Base-by-base conservation (phyloP, 371 early-diverging fungal genomes). In the Nosema muscidifuracis region DNA sequence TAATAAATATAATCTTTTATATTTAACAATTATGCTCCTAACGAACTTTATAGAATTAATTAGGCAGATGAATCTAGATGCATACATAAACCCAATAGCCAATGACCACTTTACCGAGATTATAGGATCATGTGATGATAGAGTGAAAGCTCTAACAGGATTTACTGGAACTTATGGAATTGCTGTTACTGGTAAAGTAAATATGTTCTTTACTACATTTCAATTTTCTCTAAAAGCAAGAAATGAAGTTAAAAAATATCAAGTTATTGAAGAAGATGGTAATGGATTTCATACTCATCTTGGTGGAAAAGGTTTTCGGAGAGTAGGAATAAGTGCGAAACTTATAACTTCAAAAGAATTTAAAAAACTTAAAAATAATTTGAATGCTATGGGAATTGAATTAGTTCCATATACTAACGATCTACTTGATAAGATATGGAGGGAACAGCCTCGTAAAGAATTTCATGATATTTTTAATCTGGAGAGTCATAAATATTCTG, bases 161-260 rank as follows among this genome's bases (percentile, higher is more conserved):
- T 98, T 96, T 79, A 91, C 90, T 65, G 99, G 97, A 13, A 93
- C 94, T 13, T 94, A 95, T 38, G 95, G 91, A 82, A 85, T 86
- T 62, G 90, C 90, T 6, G 85, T 93, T 38, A 87, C 91, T 22
- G 86, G 89, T 9, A 51, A 74, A 20, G 68, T 84, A 28, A 90
- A 90, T 24, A 87, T 88, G 10, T 84, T 95, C 57, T 94, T 92
- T 84, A 97, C 98, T 13, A 97, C 97, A 80, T 93, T 94, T 1
- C 86, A 97, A 58, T 98, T 97, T 86, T 95, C 91, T 83, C 81
- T 95, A 71, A 96, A 96, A 84, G 97, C 96, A 12, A 86, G 89
- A 0, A 86, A 91, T 78, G 89, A 97, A 83, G 83, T 97, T 61
- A 91, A 61, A 20, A 62, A 57, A 30, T 60, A 68, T 20, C 34